A percentile compares a stretch with the other conserved stretches of the same genome.
Conservation (phyloP, 306 rosid species). For the Morella rubra region DNA sequence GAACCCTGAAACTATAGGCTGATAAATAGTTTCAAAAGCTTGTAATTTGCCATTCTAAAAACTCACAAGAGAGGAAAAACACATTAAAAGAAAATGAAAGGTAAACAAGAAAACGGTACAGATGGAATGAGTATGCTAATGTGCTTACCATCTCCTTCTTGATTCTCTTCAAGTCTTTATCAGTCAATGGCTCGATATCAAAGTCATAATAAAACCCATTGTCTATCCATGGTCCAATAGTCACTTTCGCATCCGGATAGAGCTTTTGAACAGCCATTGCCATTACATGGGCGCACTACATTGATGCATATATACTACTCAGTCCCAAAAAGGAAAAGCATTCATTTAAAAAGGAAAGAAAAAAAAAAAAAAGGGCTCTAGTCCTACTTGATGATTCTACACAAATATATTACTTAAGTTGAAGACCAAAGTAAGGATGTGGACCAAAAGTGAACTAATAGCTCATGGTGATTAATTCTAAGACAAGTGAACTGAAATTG, state of each 20-base stretch:
- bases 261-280: slow-evolving; percentile 99
- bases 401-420: background rate
- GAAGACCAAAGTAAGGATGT: background rate
- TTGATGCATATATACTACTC: slow-evolving; percentile 16
- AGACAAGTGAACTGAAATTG: background rate
- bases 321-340: slow-evolving; percentile 13
- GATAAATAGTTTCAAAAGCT: slow-evolving; percentile 28
- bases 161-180: slow-evolving; percentile 83
- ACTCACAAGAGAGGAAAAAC: background rate
- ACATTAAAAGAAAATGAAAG: background rate
- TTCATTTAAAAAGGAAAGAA: background rate
- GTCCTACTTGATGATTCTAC: background rate
- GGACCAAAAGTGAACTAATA: background rate
- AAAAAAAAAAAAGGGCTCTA: background rate
- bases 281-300: slow-evolving; percentile 98
- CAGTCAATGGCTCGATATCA: slow-evolving; percentile 79
- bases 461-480: background rate
- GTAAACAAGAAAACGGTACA: slow-evolving; percentile 16
- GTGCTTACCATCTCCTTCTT: slow-evolving; percentile 92
- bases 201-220: slow-evolving; percentile 96
- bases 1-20: slow-evolving; percentile 18
- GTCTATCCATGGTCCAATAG: slow-evolving; percentile 97
- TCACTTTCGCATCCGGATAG: slow-evolving; percentile 89
- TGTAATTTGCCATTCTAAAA: slow-evolving; percentile 11
- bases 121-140: slow-evolving; percentile 16